phyloP scores from a whole-genome alignment of 2,329 filamentous ascomycete species.

The Botrytis paeoniae region DNA sequence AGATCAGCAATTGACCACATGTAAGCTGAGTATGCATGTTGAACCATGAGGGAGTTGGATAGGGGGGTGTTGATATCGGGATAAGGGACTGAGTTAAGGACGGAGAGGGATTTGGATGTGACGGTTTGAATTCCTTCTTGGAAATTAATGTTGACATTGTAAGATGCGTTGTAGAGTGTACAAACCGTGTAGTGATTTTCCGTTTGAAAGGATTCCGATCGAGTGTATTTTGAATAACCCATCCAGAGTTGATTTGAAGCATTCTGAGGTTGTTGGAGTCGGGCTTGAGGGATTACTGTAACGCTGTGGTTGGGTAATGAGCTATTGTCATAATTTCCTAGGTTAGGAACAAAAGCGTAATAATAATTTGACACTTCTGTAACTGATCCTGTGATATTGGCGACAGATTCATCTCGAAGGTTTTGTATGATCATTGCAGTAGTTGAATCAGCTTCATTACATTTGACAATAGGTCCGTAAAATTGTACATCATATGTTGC shows the following conservation, averaged over 20 bases:
- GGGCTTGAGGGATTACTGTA: background rate
- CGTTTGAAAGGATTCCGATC: background rate
- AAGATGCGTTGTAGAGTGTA: slow-evolving; percentile 24
- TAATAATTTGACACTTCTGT: slow-evolving; percentile 22
- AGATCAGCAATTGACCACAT: slow-evolving; percentile 24
- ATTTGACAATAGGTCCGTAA: slow-evolving; percentile 25
- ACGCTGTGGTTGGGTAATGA: background rate
- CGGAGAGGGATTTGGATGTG: background rate
- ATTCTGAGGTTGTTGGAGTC: slow-evolving; percentile 22
- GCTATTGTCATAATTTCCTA: slow-evolving; percentile 13
- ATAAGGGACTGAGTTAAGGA: slow-evolving; percentile 18
- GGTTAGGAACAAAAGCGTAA: slow-evolving; percentile 25
- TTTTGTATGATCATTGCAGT: slow-evolving; percentile 18
- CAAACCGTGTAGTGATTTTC: slow-evolving; percentile 21
- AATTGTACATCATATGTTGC: slow-evolving; percentile 25
- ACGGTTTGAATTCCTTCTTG: slow-evolving; percentile 22
- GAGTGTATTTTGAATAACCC: slow-evolving; percentile 17
- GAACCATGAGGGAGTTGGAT: slow-evolving; percentile 10
- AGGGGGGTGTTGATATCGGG: slow-evolving; percentile 2
- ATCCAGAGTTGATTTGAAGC: slow-evolving; percentile 26
- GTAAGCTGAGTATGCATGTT: slow-evolving; percentile 26
- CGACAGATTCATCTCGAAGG: background rate
- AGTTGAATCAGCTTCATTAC: slow-evolving; percentile 20
- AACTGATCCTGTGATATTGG: background rate
- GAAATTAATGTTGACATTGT: slow-evolving; percentile 23